Evolutionary conservation across 2,329 filamentous ascomycete genomes (phyloP).

Genomic region (Colletotrichum scovillei): DNA sequence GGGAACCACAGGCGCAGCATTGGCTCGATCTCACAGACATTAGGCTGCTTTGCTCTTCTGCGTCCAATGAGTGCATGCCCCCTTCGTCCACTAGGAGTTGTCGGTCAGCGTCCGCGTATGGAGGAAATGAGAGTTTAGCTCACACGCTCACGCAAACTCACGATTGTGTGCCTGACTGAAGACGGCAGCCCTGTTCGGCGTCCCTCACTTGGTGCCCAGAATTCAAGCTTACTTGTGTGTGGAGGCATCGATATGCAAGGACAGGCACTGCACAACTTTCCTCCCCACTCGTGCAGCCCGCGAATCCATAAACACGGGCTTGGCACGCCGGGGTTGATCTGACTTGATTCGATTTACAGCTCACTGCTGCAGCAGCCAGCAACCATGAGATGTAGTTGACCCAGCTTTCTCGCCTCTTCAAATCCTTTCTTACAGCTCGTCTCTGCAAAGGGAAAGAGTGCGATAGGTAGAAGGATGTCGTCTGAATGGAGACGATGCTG

Average conservation of each 20-base stretch:
- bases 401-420: conserved; percentile 2
- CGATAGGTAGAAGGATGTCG: conserved; percentile 10
- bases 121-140: conserved; percentile 2
- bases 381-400: conserved; percentile 11
- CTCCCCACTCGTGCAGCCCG: conserved; percentile 20
- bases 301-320: conserved; percentile 33
- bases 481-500: not conserved
- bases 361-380: conserved; percentile 28
- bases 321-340: conserved; percentile 31
- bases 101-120: conserved; percentile 21
- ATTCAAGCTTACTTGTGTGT: conserved; percentile 34
- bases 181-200: not conserved
- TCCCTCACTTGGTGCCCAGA: conserved; percentile 18
- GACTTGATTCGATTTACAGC: conserved; percentile 27
- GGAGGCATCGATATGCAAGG: conserved; percentile 19
- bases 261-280: conserved; percentile 17
- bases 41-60: conserved; percentile 15
- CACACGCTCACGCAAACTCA: not conserved
- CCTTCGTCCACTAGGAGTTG: conserved; percentile 4
- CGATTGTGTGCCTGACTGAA: conserved; percentile 17
- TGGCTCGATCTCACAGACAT: conserved; percentile 17
- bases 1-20: conserved; percentile 20
- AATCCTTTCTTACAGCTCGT: conserved; percentile 6
- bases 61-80: not conserved
- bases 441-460: conserved; percentile 6